Evolutionary conservation across 345 rosid genomes (phyloP).

Genomic region (Erysimum cheiranthoides): DNA sequence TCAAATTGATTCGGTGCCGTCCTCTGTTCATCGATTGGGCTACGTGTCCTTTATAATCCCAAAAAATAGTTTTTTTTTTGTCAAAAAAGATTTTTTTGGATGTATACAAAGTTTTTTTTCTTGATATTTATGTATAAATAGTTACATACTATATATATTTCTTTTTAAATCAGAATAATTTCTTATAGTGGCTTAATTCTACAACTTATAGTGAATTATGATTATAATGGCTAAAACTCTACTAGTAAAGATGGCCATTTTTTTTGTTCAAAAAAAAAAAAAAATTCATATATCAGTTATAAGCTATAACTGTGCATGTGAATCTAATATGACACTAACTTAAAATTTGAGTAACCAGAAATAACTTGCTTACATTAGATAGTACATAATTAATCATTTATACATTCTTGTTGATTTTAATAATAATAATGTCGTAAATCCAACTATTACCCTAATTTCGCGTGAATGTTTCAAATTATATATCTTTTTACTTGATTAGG

Average conservation of each 20-base stretch:
- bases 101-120: not conserved
- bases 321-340: not conserved
- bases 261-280: too few species aligned
- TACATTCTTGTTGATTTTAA: constrained; percentile 15
- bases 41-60: constrained; percentile 67
- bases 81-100: not conserved
- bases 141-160: not conserved
- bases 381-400: not conserved
- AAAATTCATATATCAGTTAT: not conserved
- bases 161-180: not conserved
- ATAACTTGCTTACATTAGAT: not conserved
- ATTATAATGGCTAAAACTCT: not conserved
- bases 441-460: constrained; percentile 18
- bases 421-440: constrained; percentile 5
- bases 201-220: not conserved
- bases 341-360: not conserved
- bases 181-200: not conserved
- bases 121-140: too few species aligned
- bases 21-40: constrained; percentile 54
- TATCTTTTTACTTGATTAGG: not conserved
- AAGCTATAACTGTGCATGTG: not conserved
- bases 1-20: constrained; percentile 92
- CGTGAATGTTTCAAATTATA: constrained; percentile 24
- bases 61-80: not conserved
- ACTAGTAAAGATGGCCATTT: not conserved